Conservation (phyloP, 441 rosid species). For the Gossypium trilobum region DNA sequence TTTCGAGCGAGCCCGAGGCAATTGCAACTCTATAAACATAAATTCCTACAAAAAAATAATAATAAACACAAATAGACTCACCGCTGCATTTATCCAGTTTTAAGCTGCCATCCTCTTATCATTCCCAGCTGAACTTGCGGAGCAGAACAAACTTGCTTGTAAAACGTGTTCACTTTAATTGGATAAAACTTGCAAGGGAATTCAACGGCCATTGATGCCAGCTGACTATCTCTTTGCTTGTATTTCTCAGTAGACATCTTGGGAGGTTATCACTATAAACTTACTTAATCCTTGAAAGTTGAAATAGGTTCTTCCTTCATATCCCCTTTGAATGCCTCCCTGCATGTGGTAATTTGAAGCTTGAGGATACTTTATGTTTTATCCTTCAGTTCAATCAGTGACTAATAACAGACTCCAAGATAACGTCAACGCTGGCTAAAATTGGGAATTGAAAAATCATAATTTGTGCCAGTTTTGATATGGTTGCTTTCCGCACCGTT, state of each 20-base stretch:
- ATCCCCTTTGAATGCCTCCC: neutral
- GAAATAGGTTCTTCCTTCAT: neutral
- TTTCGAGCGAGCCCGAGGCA: neutral
- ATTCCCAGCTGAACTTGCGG: neutral
- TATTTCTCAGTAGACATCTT: neutral
- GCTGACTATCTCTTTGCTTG: neutral
- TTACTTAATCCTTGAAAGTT: neutral
- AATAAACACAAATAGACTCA: neutral
- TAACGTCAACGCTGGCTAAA: constrained; percentile 7
- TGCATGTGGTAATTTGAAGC: neutral
- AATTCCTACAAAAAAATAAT: neutral
- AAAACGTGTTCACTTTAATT: neutral
- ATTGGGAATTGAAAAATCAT: constrained; percentile 22
- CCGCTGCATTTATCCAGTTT: neutral
- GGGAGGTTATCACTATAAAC: neutral
- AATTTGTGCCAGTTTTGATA: constrained; percentile 71
- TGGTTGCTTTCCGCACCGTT: constrained; percentile 86
- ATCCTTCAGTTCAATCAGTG: constrained; percentile 12
- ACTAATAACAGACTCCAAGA: constrained; percentile 8
- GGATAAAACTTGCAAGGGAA: neutral
- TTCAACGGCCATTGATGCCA: neutral
- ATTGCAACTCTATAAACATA: neutral
- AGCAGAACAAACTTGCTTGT: neutral
- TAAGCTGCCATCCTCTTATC: neutral
- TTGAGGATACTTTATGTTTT: neutral